phyloP scores from a whole-genome alignment of 306 rosid species.

The Lathyrus oleraceus region DNA sequence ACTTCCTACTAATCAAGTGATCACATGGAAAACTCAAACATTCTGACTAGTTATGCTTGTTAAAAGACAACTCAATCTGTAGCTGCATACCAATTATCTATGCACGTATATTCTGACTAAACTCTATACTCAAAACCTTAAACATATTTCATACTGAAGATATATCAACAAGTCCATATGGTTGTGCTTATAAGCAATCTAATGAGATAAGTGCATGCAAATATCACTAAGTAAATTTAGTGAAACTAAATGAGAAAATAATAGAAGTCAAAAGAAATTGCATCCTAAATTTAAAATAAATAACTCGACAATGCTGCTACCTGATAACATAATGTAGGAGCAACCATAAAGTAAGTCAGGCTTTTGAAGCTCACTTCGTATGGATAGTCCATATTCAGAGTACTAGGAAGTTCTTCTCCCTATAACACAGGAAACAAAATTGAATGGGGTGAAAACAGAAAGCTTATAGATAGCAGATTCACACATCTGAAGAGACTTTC shows the following conservation, averaged over 20 bases:
- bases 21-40: constrained; percentile 2
- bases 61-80: background rate
- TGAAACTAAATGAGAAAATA: constrained; percentile 14
- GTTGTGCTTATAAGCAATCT: constrained; percentile 20
- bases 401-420: constrained; percentile 64
- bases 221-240: background rate
- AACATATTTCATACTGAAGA: constrained; percentile 14
- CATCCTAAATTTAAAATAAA: constrained; percentile 7
- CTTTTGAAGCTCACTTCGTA: constrained; percentile 62
- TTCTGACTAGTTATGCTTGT: background rate
- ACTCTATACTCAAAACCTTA: background rate
- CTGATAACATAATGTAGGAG: constrained; percentile 98
- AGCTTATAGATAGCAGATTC: constrained; percentile 12
- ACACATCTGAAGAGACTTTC: constrained; percentile 27
- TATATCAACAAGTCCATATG: constrained; percentile 3
- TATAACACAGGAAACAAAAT: constrained; percentile 40
- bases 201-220: constrained; percentile 24
- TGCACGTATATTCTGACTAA: constrained; percentile 4
- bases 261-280: background rate
- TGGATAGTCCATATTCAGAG: constrained; percentile 48
- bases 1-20: constrained; percentile 10
- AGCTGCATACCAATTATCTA: constrained; percentile 21
- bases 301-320: constrained; percentile 43
- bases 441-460: constrained; percentile 13
- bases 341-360: constrained; percentile 89